phyloP scores from a whole-genome alignment of 768 basidiomycete species.

The Pleurotus sapidus region DNA sequence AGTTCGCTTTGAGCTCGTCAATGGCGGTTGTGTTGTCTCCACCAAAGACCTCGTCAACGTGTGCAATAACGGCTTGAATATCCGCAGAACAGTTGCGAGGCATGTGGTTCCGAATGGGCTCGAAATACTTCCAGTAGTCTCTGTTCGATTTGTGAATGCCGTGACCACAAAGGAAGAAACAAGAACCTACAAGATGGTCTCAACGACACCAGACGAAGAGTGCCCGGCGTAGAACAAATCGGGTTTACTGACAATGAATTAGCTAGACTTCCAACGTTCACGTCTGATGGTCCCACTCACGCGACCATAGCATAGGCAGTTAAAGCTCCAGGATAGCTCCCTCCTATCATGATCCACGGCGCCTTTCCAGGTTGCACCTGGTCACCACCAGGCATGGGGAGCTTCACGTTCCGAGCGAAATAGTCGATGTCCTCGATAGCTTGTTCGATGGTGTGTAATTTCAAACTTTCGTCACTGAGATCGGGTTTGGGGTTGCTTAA shows the following conservation, averaged over 20 bases:
- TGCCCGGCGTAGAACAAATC: constrained; percentile 61
- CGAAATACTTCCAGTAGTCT: constrained; percentile 71
- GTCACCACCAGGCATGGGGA: constrained; percentile 66
- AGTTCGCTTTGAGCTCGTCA: constrained; percentile 51
- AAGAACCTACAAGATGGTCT: constrained; percentile 46
- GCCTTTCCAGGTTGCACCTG: constrained; percentile 52
- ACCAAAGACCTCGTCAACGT: constrained; percentile 56
- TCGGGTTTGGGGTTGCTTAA: constrained; percentile 65
- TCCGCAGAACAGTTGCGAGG: constrained; percentile 74
- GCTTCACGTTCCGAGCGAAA: constrained; percentile 60
- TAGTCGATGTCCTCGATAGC: constrained; percentile 70
- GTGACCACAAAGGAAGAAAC: neutral
- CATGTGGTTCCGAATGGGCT: constrained; percentile 54
- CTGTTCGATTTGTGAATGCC: constrained; percentile 17
- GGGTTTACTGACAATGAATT: constrained; percentile 41
- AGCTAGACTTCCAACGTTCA: neutral
- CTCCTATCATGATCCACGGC: constrained; percentile 49
- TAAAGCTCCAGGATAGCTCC: constrained; percentile 43
- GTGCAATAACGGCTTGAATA: constrained; percentile 56
- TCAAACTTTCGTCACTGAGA: constrained; percentile 54
- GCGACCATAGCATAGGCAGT: constrained; percentile 51
- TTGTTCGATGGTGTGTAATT: constrained; percentile 65
- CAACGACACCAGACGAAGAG: constrained; percentile 62
- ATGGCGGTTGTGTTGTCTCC: constrained; percentile 44
- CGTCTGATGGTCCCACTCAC: constrained; percentile 29